Percentiles rank a stretch among this genome's conserved stretches.
These are phyloP conservation scores for Verticillium nubilum DNA, from an alignment of 2,329 filamentous ascomycete species.

Conservation along the genomic window DNA sequence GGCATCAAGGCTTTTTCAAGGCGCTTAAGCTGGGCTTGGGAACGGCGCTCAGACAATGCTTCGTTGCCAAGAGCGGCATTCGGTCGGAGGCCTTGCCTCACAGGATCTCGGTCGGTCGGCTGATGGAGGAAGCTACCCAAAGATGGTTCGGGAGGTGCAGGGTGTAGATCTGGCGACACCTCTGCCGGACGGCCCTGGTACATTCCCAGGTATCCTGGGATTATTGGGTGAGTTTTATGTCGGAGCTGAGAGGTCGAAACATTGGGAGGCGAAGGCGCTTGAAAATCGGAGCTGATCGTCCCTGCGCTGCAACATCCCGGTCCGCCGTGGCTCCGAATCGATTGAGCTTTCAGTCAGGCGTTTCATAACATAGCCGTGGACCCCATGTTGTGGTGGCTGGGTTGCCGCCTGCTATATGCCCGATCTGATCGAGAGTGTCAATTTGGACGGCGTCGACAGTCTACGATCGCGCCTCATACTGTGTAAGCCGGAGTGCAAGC, in stretches of 20 bases:
- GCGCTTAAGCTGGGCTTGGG: background rate
- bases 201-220: background rate
- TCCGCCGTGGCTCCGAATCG: background rate
- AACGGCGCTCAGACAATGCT: background rate
- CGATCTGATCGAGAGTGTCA: background rate
- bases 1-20: background rate
- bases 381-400: background rate
- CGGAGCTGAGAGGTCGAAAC: background rate
- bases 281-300: background rate
- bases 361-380: background rate
- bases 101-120: background rate
- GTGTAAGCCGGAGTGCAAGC: background rate
- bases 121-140: background rate
- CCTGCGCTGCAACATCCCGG: background rate
- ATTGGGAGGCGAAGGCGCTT: background rate
- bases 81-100: background rate
- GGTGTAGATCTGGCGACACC: background rate
- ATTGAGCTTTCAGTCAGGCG: background rate
- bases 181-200: background rate
- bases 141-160: background rate
- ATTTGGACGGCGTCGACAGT: background rate
- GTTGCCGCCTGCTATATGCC: background rate
- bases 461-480: background rate
- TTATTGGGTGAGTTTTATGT: background rate
- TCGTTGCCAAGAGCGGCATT: background rate